Base-by-base conservation (phyloP, 2,329 filamentous ascomycete species). In the Teratosphaeria destructans region DNA sequence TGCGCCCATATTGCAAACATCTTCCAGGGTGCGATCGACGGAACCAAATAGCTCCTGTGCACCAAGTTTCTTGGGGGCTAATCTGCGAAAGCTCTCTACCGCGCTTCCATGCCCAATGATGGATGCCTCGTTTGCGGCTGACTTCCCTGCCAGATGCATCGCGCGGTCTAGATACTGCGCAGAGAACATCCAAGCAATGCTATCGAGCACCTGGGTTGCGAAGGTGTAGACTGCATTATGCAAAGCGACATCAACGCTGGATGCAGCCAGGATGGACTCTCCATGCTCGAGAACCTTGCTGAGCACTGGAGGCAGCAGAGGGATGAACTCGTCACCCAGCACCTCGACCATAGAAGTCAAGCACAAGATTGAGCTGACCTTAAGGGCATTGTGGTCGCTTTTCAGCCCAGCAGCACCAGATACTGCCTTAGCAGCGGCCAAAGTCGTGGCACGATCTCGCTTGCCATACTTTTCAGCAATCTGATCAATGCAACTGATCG, bases 391-490 rank as follows among this genome's bases (percentile, higher is more conserved):
- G 67, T 95, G 88, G 12, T 81, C 74, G 71, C 88, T 86, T 43
- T 88, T 89, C 55, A 97, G 81, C 63, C 90, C 93, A 64, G 88
- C 79, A 58, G 85, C 78, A 52, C 91, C 85, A 43, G 89, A 85
- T 67, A 99, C 87, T 1, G 87, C 87, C 61, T 85, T 79, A 4
- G 91, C 90, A 5, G 91, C 88, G 4, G 83, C 82, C 29, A 88
- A 81, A 53, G 96, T 88, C 53, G 85, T 86, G 65, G 88, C 84
- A 1, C 88, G 80, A 68, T 96, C 89, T 72, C 92, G 95, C 78
- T 94, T 95, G 65, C 94, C 95, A 72, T 96, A 97, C 72, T 93
- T 93, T 75, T 96, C 92, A 2, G 89, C 84, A 63, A 99, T 95
- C 73, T 90, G 89, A 75, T 96, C 92, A 53, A 97, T 87, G 67